Conservation (phyloP, 352 stramenopile genomes). For the Phytophthora sp. region DNA sequence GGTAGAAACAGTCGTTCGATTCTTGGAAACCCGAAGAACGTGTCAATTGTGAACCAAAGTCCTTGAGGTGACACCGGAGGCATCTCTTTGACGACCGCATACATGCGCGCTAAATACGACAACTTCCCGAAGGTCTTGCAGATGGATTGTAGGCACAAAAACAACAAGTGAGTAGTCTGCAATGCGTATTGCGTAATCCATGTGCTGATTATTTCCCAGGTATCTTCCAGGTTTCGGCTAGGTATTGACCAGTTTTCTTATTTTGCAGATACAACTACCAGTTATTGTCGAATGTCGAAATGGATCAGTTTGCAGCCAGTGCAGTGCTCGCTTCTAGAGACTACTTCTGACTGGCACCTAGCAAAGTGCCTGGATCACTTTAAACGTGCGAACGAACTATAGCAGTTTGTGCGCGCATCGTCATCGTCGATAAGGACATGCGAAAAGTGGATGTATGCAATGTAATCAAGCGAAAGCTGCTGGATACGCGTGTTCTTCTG, state of each 20-base stretch:
- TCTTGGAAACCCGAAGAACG: not conserved
- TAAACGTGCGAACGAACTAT: conserved; percentile 11
- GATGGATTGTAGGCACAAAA: conserved; percentile 11
- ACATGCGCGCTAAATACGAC: conserved; percentile 9
- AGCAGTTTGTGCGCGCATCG: conserved; percentile 2
- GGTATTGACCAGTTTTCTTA: conserved; percentile 6
- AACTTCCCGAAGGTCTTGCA: conserved; percentile 8
- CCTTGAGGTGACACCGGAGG: not conserved
- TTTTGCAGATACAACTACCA: conserved; percentile 15
- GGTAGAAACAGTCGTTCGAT: conserved; percentile 9
- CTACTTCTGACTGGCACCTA: conserved; percentile 11
- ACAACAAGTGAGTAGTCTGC: not conserved
- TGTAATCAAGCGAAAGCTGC: not conserved
- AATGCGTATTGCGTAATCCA: too few relatives aligned
- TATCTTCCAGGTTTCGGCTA: not conserved
- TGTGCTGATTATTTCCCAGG: not conserved
- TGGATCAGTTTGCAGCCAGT: conserved; percentile 19
- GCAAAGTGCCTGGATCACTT: too few relatives aligned
- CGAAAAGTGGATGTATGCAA: conserved; percentile 6
- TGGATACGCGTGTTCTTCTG: not conserved
- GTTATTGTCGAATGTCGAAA: conserved; percentile 1
- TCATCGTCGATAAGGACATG: conserved; percentile 17
- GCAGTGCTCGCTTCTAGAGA: conserved; percentile 12
- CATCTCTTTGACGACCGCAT: conserved; percentile 2
- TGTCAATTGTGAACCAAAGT: conserved; percentile 7